These are phyloP conservation scores for Cladophialophora carrionii DNA, from an alignment of 2,329 filamentous ascomycete genomes.

Conservation along the genomic window DNA sequence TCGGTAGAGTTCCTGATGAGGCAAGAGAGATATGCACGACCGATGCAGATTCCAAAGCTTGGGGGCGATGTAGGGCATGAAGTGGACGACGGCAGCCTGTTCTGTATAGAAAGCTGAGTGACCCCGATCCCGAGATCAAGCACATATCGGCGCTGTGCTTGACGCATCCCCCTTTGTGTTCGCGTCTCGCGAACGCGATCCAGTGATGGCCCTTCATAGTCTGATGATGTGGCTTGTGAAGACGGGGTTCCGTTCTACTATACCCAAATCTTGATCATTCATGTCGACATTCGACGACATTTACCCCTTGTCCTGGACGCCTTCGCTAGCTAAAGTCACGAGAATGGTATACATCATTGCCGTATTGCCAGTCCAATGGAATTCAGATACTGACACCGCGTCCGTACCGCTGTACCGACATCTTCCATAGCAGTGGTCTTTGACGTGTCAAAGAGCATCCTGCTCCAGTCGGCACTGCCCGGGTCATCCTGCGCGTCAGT, in stretches of 20 bases:
- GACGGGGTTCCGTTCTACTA: neutral
- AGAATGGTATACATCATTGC: constrained; percentile 42
- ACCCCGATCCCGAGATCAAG: neutral
- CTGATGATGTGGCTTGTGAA: neutral
- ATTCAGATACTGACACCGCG: constrained; percentile 55
- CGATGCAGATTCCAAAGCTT: neutral
- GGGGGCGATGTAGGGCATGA: neutral
- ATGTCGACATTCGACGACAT: neutral
- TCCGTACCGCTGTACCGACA: constrained; percentile 47
- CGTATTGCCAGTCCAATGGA: constrained; percentile 54
- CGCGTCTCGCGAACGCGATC: neutral
- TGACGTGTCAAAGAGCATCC: constrained; percentile 52
- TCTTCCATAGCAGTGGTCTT: constrained; percentile 52
- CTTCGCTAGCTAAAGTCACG: neutral
- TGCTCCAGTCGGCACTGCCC: constrained; percentile 40
- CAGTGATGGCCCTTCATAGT: neutral
- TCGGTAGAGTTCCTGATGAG: constrained; percentile 4
- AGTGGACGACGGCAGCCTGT: neutral
- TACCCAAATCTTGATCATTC: neutral
- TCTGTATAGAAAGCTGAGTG: neutral
- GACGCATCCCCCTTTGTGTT: neutral
- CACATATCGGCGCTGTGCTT: neutral
- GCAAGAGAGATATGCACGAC: constrained; percentile 7
- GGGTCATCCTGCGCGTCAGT: neutral
- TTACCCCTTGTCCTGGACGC: neutral